Conservation (phyloP, 768 basidiomycete genomes). For the Hebeloma cylindrosporum region DNA sequence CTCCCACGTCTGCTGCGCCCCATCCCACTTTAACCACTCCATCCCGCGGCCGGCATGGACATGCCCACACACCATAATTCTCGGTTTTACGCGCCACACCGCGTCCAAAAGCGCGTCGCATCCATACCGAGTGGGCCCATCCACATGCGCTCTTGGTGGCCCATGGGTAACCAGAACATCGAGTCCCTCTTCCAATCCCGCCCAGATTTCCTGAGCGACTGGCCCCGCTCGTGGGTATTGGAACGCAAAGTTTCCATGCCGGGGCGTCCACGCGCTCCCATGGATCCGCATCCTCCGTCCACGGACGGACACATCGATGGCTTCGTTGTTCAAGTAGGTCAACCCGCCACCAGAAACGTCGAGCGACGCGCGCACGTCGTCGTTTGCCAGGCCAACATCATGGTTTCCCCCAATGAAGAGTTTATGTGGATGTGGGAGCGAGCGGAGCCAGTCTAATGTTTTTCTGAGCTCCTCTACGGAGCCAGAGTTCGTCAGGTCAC, state of each 20-base stretch:
- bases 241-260: constrained; percentile 35
- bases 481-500: too few species aligned
- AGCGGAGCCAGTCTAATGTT: too few species aligned
- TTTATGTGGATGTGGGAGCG: constrained; percentile 41
- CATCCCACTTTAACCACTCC: constrained; percentile 32
- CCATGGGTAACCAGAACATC: constrained; percentile 47
- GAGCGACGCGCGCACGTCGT: constrained; percentile 13
- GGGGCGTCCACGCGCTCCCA: constrained; percentile 41
- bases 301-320: constrained; percentile 26
- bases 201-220: constrained; percentile 23
- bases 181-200: constrained; percentile 26
- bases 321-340: constrained; percentile 38
- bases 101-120: constrained; percentile 33
- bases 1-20: constrained; percentile 30
- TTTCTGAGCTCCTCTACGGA: too few species aligned
- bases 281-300: constrained; percentile 33
- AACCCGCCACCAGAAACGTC: constrained; percentile 26
- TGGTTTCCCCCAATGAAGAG: constrained; percentile 47
- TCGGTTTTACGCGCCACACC: constrained; percentile 35
- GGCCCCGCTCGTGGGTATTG: constrained; percentile 32
- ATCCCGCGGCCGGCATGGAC: constrained; percentile 39
- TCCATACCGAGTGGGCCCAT: constrained; percentile 24
- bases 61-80: constrained; percentile 43
- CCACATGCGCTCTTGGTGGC: constrained; percentile 37
- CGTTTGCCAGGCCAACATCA: constrained; percentile 29